Percentiles rank a stretch among this genome's conserved stretches.
Conservation (phyloP, 345 rosid species). For the Sisymbrium irio region DNA sequence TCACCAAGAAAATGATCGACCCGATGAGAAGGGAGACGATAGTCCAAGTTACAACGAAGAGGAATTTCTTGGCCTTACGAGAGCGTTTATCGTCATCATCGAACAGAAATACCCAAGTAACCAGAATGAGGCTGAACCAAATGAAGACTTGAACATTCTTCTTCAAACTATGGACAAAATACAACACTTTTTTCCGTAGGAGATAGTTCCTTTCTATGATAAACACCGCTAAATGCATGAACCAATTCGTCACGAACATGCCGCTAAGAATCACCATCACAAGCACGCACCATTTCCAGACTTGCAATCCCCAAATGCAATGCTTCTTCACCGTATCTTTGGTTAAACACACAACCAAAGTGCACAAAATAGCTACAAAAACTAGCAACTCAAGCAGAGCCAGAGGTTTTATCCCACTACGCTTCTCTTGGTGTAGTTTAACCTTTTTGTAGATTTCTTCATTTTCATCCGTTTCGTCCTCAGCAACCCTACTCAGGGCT, state of each 20-base stretch:
- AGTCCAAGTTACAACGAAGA: slow-evolving; percentile 57
- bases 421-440: slow-evolving; percentile 41
- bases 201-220: slow-evolving; percentile 79
- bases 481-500: slow-evolving; percentile 37
- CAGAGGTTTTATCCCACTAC: slow-evolving; percentile 29
- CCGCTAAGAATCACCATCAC: slow-evolving; percentile 74
- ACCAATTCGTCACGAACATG: slow-evolving; percentile 61
- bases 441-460: slow-evolving; percentile 65
- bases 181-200: slow-evolving; percentile 69
- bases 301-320: slow-evolving; percentile 52
- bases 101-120: slow-evolving; percentile 63
- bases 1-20: slow-evolving; percentile 64
- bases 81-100: slow-evolving; percentile 42
- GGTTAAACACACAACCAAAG: slow-evolving; percentile 62
- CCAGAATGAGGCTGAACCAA: slow-evolving; percentile 68
- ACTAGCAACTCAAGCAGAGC: slow-evolving; percentile 50
- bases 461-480: slow-evolving; percentile 46
- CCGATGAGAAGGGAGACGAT: slow-evolving; percentile 57
- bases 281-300: slow-evolving; percentile 88
- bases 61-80: slow-evolving; percentile 40
- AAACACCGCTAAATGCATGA: slow-evolving; percentile 70
- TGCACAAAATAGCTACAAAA: slow-evolving; percentile 36
- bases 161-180: slow-evolving; percentile 89
- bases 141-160: slow-evolving; percentile 73
- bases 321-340: slow-evolving; percentile 29